Conservation (phyloP, 768 basidiomycete genomes). For the Phanerodontia chrysosporium region DNA sequence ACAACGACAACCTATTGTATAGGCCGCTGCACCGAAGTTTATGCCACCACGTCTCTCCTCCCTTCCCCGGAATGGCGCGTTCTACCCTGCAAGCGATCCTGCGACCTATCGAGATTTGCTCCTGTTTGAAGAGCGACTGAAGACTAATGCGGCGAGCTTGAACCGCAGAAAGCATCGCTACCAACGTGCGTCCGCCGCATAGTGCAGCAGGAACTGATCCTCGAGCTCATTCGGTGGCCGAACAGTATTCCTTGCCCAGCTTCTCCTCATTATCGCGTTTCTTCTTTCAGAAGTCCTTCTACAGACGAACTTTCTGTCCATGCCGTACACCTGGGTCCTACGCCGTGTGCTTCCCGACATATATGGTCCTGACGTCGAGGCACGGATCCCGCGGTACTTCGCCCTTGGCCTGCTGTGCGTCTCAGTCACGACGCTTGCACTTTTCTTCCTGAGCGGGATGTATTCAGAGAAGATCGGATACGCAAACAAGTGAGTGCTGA, state of each 20-base stretch:
- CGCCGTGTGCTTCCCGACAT: constrained; percentile 47
- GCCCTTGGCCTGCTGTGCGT: constrained; percentile 81
- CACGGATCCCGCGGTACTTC: constrained; percentile 67
- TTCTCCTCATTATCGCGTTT: constrained; percentile 64
- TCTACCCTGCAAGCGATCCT: constrained; percentile 65
- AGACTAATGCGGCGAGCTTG: constrained; percentile 82
- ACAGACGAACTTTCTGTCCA: constrained; percentile 59
- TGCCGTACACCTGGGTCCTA: constrained; percentile 56
- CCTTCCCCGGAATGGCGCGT: constrained; percentile 32
- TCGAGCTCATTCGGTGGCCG: background rate
- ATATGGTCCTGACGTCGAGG: constrained; percentile 36
- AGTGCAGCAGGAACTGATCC: background rate
- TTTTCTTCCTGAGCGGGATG: constrained; percentile 97
- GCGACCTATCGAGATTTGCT: constrained; percentile 85
- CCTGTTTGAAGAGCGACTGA: constrained; percentile 93
- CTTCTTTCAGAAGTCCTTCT: constrained; percentile 74
- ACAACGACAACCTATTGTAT: background rate
- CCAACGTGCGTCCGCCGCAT: constrained; percentile 52
- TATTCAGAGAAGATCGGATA: constrained; percentile 95
- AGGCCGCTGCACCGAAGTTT: background rate
- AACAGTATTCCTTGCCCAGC: constrained; percentile 71
- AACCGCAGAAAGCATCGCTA: constrained; percentile 79
- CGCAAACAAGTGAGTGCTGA: constrained; percentile 66
- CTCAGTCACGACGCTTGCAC: constrained; percentile 80
- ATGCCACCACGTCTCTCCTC: constrained; percentile 29